Base-by-base conservation (phyloP, 306 rosid species). In the Medicago lupulina region DNA sequence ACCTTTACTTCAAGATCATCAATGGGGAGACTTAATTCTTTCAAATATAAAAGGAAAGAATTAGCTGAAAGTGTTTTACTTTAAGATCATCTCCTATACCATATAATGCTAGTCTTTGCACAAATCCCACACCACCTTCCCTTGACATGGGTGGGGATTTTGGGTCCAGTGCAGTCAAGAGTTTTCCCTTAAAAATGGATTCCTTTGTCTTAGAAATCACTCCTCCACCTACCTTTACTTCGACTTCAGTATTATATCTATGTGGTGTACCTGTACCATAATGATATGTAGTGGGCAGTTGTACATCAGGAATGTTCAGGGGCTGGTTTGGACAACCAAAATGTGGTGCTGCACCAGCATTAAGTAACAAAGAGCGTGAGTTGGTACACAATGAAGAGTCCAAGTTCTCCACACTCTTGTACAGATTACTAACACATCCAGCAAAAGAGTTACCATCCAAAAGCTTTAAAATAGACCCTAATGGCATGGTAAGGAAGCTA, bases 1-100 rank as follows among this genome's bases (percentile, higher is more conserved):
- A 73, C 75, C 63, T 59, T 73, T n/a, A 54, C 25, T 73, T 79
- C 75, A 64, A 79, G 65, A 73, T 80, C 79, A 44, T 80, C 70
- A 80, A 80, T 44, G 9, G 70, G 51, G 28, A 40, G 49, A 14
- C 14, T 28, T 46, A 31, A 13, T 25, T 72, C 78, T 63, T 63
- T 71, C 14, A 72, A 14, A 44, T 72, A 54, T 9, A 17, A 31
- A 65, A 80, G 68, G 13, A 34, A 43, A 9, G 44, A 80, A 19
- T 16, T 7, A 11, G 40, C 4, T 14, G 75, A 65, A 8, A 65
- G 12, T 8, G 70, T 36, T 54, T 80, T 14, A 73, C 75, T 46
- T 6, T 28, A 6, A 79, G 43, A 73, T 79, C 74, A 41, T 79
- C 78, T 14, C 46, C 39, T 17, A 72, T 60, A 38, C 41, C 68